Conservation (phyloP, 1,139 yeast genomes). For the Spathaspora sp. region DNA sequence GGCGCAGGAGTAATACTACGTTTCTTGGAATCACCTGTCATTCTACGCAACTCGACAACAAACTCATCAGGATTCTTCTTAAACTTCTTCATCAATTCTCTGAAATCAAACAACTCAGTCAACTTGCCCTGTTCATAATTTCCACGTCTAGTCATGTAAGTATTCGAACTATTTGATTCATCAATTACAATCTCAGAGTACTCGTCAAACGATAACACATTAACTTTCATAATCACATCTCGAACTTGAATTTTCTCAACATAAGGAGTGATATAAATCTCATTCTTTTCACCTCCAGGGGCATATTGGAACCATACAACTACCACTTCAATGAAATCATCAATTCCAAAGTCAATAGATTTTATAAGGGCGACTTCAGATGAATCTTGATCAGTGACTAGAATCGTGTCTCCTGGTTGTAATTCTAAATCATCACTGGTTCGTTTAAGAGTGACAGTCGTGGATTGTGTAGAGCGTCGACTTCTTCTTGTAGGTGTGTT, state of each 20-base stretch:
- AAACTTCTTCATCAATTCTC: conserved; percentile 22
- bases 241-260: conserved; percentile 29
- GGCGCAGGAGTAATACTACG: background rate
- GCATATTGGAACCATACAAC: conserved; percentile 36
- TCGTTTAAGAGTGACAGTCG: conserved; percentile 22
- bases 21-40: conserved; percentile 26
- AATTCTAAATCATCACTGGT: conserved; percentile 37
- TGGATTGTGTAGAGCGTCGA: conserved; percentile 15
- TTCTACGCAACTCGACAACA: conserved; percentile 22
- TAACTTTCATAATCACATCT: conserved; percentile 31
- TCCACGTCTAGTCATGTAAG: conserved; percentile 40
- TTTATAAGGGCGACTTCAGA: conserved; percentile 36
- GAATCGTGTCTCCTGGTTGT: conserved; percentile 40
- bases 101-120: conserved; percentile 36
- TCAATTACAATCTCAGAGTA: conserved; percentile 28
- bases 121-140: conserved; percentile 35
- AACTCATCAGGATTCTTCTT: conserved; percentile 26
- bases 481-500: conserved; percentile 14
- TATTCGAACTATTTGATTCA: conserved; percentile 25
- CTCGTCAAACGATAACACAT: conserved; percentile 30
- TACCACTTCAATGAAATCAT: conserved; percentile 35
- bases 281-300: conserved; percentile 21
- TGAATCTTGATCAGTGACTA: conserved; percentile 19
- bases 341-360: conserved; percentile 42
- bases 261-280: conserved; percentile 44